Conservation (phyloP, 495 filamentous ascomycete genomes). For the Aspergillus avenaceus region DNA sequence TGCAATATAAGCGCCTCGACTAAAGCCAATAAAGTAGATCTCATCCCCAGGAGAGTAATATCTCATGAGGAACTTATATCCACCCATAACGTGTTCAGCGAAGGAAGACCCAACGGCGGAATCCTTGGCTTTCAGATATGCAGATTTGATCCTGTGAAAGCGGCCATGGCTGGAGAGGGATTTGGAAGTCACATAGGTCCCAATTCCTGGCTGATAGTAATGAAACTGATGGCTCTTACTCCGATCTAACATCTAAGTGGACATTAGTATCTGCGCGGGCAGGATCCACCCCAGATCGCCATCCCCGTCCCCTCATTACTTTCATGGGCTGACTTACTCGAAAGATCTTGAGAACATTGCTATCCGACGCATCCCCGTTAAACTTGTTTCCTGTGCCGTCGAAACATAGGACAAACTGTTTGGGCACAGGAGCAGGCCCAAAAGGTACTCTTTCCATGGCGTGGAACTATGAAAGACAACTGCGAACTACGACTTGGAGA, state of each 20-base stretch:
- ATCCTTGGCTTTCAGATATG: slow-evolving; percentile 80
- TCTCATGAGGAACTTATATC: slow-evolving; percentile 85
- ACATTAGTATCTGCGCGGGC: background rate
- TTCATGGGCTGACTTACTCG: slow-evolving; percentile 34
- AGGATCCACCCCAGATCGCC: too few species aligned
- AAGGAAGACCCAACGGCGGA: slow-evolving; percentile 81
- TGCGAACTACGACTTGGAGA: background rate
- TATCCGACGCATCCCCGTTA: slow-evolving; percentile 72
- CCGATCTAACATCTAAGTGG: slow-evolving; percentile 48
- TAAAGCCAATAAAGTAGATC: slow-evolving; percentile 82
- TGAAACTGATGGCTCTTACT: slow-evolving; percentile 44
- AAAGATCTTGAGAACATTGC: slow-evolving; percentile 88
- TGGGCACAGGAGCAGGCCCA: slow-evolving; percentile 23
- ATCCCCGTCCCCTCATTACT: too few species aligned
- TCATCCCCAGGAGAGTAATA: slow-evolving; percentile 78
- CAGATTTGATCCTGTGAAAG: slow-evolving; percentile 63
- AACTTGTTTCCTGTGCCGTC: slow-evolving; percentile 92
- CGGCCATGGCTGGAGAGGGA: slow-evolving; percentile 62
- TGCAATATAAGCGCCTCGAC: slow-evolving; percentile 81
- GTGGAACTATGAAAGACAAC: background rate
- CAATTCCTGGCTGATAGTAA: slow-evolving; percentile 65
- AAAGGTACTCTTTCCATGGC: slow-evolving; percentile 16
- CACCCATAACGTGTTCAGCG: slow-evolving; percentile 76
- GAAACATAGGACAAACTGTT: slow-evolving; percentile 75
- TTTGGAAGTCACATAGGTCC: slow-evolving; percentile 71